Evolutionary conservation across 805 yeast species (phyloP), one percentile per base, ranked within the genome.

Genomic region (Komagataella pseudopastoris): DNA sequence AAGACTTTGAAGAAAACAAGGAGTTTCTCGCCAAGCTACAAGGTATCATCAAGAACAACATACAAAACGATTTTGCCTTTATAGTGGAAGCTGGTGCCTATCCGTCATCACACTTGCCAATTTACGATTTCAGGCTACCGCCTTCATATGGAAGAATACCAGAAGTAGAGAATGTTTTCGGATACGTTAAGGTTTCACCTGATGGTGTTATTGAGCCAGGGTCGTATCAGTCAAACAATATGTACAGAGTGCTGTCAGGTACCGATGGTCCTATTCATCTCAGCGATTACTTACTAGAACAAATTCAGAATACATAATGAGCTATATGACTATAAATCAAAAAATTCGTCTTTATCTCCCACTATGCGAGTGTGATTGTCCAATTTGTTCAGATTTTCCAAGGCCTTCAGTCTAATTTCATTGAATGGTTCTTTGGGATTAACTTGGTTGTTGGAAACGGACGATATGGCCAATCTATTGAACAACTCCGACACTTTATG

Each of bases 101-200:
- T 56, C 76, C 76, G 12, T 68, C 68, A 18, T 66, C 75, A 0
- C 80, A 67, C 62, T 77, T 84, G 83, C 88, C 89, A 6, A 76
- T 87, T 47, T 83, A 77, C 56, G 95, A 86, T 61, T 71, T 82
- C 54, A 71, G 93, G 53, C 77, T 73, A 48, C 72, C 78, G 1
- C 88, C 91, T 1, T 67, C 75, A 20, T 78, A 75, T 54, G 83
- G 83, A 39, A 71, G 93, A 56, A 76, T 74, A 12, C 88, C 91
- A 1, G 85, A 81, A 18, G 75, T 83, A 6, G 87, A 83, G 54
- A 85, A 83, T 57, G 78, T 80, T 1, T 70, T 80, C 50, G 95
- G 95, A 1, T 83, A 81, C 58, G 81, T 85, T 7, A 73, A 74
- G 55, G 84, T 86, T 2, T 76, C 76, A 55, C 63, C 55, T 1